These are phyloP conservation scores for Podochytrium sp. DNA, from an alignment of 192 early-diverging fungal species.

Conservation along the genomic window DNA sequence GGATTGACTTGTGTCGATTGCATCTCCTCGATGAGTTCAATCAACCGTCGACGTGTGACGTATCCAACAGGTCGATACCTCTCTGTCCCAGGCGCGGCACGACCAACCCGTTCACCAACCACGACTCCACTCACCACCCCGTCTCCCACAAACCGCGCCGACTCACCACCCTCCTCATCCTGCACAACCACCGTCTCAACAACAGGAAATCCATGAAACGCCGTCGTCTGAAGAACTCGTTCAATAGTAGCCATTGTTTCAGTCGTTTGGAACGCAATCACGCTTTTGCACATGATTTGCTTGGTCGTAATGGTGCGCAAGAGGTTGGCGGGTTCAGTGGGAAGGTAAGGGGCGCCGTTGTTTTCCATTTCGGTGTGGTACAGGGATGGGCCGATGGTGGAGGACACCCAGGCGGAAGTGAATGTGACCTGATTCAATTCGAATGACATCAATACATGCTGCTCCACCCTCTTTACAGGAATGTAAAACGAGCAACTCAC, in stretches of 20 bases:
- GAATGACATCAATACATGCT: neutral
- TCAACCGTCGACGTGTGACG: neutral
- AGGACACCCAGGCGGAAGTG: slow-evolving; percentile 18
- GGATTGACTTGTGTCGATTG: neutral
- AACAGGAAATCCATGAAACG: slow-evolving; percentile 37
- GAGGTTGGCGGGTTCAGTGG: slow-evolving; percentile 21
- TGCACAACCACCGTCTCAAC: slow-evolving; percentile 4
- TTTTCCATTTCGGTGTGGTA: slow-evolving; percentile 42
- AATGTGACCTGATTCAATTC: neutral
- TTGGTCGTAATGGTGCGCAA: slow-evolving; percentile 20
- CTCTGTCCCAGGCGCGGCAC: too few relatives aligned
- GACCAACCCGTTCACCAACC: neutral
- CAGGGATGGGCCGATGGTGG: slow-evolving; percentile 14
- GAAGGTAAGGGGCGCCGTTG: slow-evolving; percentile 29
- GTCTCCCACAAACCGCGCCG: too few relatives aligned
- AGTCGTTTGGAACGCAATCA: slow-evolving; percentile 5
- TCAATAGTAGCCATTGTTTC: neutral
- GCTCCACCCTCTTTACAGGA: neutral
- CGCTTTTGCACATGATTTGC: neutral
- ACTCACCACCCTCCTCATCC: too few relatives aligned
- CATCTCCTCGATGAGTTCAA: neutral
- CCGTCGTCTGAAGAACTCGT: slow-evolving; percentile 2
- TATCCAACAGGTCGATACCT: neutral
- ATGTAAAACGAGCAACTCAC: neutral
- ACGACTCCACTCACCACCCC: slow-evolving; percentile 16